Percentiles rank a stretch among this genome's conserved stretches.
Conservation (phyloP, 768 basidiomycete species). For the Termitomyces titanicus region DNA sequence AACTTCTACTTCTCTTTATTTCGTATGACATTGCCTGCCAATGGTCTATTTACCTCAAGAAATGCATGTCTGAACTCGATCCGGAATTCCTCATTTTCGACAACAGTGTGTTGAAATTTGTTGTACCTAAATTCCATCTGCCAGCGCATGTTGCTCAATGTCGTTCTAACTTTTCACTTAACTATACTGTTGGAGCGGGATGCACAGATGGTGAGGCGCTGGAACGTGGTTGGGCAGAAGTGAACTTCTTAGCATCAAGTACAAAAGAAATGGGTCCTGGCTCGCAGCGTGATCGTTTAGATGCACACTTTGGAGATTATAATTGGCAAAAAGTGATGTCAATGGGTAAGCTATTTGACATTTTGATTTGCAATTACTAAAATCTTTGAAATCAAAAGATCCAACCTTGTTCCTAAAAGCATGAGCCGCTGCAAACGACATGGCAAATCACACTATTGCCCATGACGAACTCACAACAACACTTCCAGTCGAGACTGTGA, state of each 20-base stretch:
- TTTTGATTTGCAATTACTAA: not conserved
- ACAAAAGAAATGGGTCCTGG: slow-evolving; percentile 4
- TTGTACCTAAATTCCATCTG: slow-evolving; percentile 21
- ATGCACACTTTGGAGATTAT: not conserved
- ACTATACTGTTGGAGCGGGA: not conserved
- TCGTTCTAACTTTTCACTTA: not conserved
- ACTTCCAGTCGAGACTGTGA: not conserved
- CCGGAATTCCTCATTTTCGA: not conserved
- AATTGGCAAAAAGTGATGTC: not conserved
- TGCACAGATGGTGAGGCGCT: not conserved
- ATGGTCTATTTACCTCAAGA: slow-evolving; percentile 11
- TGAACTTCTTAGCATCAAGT: not conserved
- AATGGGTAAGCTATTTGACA: not conserved
- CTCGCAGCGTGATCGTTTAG: not conserved
- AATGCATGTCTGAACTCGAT: slow-evolving; percentile 10
- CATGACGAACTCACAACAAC: slow-evolving; percentile 2
- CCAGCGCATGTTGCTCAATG: not conserved
- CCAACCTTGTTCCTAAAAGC: slow-evolving; percentile 2
- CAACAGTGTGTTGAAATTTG: slow-evolving; percentile 7
- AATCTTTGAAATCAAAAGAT: not conserved
- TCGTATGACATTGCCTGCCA: slow-evolving; percentile 21
- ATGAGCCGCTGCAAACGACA: slow-evolving; percentile 2
- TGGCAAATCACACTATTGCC: slow-evolving; percentile 1
- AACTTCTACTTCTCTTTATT: not conserved
- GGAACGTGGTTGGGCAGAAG: not conserved